Percentiles rank a stretch among this genome's conserved stretches.
phyloP scores from a whole-genome alignment of 129 eudicot species.

The Tanacetum coccineum region DNA sequence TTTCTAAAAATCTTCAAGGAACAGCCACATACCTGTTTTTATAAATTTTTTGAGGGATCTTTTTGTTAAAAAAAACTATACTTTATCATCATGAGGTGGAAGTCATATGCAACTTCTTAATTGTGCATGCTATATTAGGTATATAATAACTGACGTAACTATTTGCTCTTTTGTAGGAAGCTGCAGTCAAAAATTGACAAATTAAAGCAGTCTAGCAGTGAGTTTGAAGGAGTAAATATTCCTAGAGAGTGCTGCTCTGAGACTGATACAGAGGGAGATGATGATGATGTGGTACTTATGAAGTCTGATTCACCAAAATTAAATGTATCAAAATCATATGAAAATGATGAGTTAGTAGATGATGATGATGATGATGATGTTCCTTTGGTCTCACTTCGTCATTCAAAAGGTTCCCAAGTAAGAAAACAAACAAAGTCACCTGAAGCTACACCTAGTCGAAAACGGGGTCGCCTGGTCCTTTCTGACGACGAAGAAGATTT shows the following conservation, averaged over 20 bases:
- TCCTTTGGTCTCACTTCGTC: conserved; percentile 47
- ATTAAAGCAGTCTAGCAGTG: conserved; percentile 45
- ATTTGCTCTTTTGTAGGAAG: conserved; percentile 48
- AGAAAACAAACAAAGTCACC: conserved; percentile 27
- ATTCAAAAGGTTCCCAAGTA: conserved; percentile 33
- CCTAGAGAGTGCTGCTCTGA: conserved; percentile 73
- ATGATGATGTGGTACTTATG: conserved; percentile 29
- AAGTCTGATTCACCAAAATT: conserved; percentile 43
- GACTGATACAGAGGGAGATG: conserved; percentile 68
- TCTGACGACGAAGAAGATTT: conserved; percentile 75
- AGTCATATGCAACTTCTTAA: background rate
- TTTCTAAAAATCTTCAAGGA: too few species aligned
- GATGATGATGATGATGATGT: conserved; percentile 28
- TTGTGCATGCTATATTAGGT: background rate
- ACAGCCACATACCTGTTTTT: too few species aligned
- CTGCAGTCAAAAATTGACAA: conserved; percentile 53
- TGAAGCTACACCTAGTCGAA: conserved; percentile 54
- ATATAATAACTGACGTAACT: background rate
- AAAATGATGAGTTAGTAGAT: conserved; percentile 27
- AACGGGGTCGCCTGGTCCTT: conserved; percentile 69
- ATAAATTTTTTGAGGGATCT: too few species aligned
- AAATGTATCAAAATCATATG: conserved; percentile 32
- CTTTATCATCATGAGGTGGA: conserved; percentile 3
- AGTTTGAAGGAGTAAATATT: conserved; percentile 34
- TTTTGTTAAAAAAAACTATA: too few species aligned